Evolutionary conservation across 2,329 filamentous ascomycete species (phyloP).

Genomic region (Phaeophleospora eucalypticola): DNA sequence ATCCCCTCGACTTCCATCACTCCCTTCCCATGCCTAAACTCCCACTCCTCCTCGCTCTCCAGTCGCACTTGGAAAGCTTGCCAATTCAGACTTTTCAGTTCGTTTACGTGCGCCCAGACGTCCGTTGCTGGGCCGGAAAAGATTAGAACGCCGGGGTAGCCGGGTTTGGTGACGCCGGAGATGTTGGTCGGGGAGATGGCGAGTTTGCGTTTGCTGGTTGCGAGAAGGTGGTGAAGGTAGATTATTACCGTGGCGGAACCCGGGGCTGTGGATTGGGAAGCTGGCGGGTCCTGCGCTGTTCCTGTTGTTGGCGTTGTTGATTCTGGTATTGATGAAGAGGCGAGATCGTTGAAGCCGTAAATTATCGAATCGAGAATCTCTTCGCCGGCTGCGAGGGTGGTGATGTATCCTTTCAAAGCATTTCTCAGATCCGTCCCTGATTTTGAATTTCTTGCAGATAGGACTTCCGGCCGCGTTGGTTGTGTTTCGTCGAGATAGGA

Average conservation of each 20-base stretch:
- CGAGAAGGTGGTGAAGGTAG: slow-evolving; percentile 46
- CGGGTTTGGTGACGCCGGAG: slow-evolving; percentile 44
- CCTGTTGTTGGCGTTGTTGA: slow-evolving; percentile 9
- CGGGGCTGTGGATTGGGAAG: too few relatives aligned
- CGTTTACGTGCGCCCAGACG: slow-evolving; percentile 41
- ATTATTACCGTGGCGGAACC: slow-evolving; percentile 41
- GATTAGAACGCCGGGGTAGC: slow-evolving; percentile 44
- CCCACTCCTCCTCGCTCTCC: slow-evolving; percentile 38
- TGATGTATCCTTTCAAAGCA: slow-evolving; percentile 29
- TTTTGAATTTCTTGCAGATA: slow-evolving; percentile 36
- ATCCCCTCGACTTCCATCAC: slow-evolving; percentile 44
- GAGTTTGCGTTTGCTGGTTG: slow-evolving; percentile 44
- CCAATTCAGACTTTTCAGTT: slow-evolving; percentile 43
- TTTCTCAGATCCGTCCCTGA: slow-evolving; percentile 38
- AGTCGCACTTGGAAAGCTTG: slow-evolving; percentile 44
- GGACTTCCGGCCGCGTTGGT: slow-evolving; percentile 34
- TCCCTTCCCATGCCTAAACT: slow-evolving; percentile 37
- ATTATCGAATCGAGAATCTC: slow-evolving; percentile 43
- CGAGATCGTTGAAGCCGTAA: slow-evolving; percentile 35
- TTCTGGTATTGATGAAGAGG: slow-evolving; percentile 12
- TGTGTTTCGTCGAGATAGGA: slow-evolving; percentile 33
- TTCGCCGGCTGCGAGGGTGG: slow-evolving; percentile 32
- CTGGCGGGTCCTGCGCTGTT: too few relatives aligned
- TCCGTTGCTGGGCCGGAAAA: slow-evolving; percentile 38
- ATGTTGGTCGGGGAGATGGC: slow-evolving; percentile 15